A percentile compares a stretch with the other conserved stretches of the same genome.
These are phyloP conservation scores for Quercus dentata DNA, from an alignment of 306 rosid genomes.

Conservation along the genomic window DNA sequence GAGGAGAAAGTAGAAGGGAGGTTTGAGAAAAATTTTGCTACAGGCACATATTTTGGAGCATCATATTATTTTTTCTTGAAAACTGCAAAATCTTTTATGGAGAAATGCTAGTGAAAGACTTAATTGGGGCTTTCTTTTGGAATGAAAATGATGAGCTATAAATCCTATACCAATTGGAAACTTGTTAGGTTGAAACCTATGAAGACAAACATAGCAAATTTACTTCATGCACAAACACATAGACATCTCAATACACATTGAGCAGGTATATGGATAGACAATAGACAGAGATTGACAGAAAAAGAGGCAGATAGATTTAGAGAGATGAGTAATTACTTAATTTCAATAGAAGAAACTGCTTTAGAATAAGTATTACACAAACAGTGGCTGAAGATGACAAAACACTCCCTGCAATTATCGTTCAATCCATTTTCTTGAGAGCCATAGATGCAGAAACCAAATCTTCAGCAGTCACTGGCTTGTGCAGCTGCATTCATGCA, in stretches of 20 bases:
- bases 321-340: neutral
- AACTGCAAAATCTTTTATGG: neutral
- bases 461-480: slow-evolving; percentile 75
- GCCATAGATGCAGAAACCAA: slow-evolving; percentile 52
- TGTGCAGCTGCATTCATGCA: slow-evolving; percentile 61
- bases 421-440: slow-evolving; percentile 39
- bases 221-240: neutral
- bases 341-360: neutral
- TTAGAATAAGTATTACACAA: neutral
- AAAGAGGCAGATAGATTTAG: neutral
- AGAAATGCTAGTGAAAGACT: neutral
- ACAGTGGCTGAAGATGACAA: neutral
- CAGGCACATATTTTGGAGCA: too few relatives aligned
- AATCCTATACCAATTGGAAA: neutral
- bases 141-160: neutral
- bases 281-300: neutral
- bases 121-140: neutral
- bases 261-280: too few relatives aligned
- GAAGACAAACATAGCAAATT: neutral
- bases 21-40: too few relatives aligned
- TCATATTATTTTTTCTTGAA: neutral
- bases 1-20: too few relatives aligned
- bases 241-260: too few relatives aligned
- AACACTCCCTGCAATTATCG: neutral
- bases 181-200: neutral